Conservation (phyloP, 805 yeast species). For the Starmera amethionina region DNA sequence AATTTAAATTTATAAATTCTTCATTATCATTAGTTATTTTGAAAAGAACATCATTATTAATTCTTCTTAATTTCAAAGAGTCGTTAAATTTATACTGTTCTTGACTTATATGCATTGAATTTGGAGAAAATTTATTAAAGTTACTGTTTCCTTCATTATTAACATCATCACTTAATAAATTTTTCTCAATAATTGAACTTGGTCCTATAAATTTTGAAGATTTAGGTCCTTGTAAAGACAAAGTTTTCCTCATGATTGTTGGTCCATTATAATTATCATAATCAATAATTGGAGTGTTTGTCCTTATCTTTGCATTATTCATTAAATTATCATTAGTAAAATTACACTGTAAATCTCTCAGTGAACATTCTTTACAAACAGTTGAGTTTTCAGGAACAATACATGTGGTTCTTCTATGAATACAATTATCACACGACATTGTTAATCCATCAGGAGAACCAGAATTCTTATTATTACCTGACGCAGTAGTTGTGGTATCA, state of each 20-base stretch:
- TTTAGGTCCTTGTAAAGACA: conserved; percentile 19
- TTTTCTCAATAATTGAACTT: conserved; percentile 16
- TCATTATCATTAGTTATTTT: conserved; percentile 18
- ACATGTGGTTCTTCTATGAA: conserved; percentile 16
- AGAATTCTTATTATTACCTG: not conserved
- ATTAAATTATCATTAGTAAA: conserved; percentile 6
- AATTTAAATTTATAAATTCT: conserved; percentile 15
- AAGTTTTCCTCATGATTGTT: conserved; percentile 18
- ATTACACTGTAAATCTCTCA: conserved; percentile 16
- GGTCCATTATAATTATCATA: conserved; percentile 19
- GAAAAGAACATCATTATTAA: conserved; percentile 15
- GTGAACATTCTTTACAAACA: conserved; percentile 16
- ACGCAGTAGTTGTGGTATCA: conserved; percentile 3
- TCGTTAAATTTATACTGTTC: conserved; percentile 10
- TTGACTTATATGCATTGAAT: conserved; percentile 1
- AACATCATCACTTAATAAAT: conserved; percentile 9
- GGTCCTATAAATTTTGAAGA: conserved; percentile 18
- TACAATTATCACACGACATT: conserved; percentile 14
- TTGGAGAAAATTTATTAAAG: not conserved
- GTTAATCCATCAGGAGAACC: not conserved
- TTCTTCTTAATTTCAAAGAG: conserved; percentile 12
- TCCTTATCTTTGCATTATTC: conserved; percentile 10
- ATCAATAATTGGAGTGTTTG: conserved; percentile 17
- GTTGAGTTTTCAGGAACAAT: conserved; percentile 8
- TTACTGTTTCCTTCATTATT: conserved; percentile 3